These are phyloP conservation scores for Alternaria brassicae DNA, from an alignment of 2,329 filamentous ascomycete species.

Conservation along the genomic window DNA sequence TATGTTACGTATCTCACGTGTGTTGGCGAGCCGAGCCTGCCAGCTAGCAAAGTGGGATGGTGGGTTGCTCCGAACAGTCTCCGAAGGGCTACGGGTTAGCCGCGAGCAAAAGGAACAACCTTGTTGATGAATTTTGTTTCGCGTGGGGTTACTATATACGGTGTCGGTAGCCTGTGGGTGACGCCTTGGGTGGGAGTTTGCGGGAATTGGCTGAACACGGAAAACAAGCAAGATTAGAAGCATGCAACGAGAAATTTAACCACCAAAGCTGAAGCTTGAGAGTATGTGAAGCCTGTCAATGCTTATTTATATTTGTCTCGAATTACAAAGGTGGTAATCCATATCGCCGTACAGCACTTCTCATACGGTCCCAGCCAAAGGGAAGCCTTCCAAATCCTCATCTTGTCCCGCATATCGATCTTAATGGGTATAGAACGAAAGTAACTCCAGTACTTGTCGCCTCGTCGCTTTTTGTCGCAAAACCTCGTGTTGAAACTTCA, in stretches of 20 bases:
- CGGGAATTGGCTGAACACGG: neutral
- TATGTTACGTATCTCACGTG: neutral
- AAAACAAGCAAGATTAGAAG: neutral
- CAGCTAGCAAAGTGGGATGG: neutral
- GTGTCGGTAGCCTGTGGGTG: neutral
- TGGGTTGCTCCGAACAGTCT: neutral
- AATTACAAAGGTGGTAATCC: constrained; percentile 18
- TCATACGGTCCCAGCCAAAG: constrained; percentile 11
- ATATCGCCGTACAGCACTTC: constrained; percentile 16
- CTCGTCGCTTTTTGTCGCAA: constrained; percentile 29
- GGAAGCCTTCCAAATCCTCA: constrained; percentile 15
- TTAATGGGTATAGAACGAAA: constrained; percentile 42
- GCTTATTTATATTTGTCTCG: constrained; percentile 7
- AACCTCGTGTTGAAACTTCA: constrained; percentile 5
- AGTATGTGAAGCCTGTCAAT: neutral
- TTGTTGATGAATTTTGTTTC: neutral
- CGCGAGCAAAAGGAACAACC: neutral
- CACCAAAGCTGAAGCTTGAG: neutral
- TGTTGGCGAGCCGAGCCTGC: neutral
- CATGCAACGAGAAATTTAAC: neutral
- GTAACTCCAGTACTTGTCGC: constrained; percentile 26
- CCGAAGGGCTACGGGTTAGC: neutral
- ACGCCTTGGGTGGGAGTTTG: neutral
- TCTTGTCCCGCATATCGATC: constrained; percentile 27
- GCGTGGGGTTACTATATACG: neutral